These are phyloP conservation scores for Eucalyptus rudis DNA, from an alignment of 345 rosid genomes.

Conservation along the genomic window DNA sequence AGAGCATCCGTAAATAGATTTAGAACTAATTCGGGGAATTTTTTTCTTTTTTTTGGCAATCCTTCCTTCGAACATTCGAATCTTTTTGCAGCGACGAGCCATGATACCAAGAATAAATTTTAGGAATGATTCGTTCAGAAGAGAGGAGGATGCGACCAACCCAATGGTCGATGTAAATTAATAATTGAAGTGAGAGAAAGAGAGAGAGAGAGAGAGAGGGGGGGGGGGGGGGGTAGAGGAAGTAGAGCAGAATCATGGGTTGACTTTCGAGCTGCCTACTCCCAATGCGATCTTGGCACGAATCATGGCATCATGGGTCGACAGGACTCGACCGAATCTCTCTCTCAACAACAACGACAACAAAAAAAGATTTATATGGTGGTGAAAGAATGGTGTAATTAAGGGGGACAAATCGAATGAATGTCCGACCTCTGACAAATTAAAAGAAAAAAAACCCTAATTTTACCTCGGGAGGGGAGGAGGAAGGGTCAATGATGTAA, in stretches of 20 bases:
- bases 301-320: not conserved
- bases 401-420: slow-evolving; percentile 2
- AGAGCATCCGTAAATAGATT: not conserved
- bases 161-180: not conserved
- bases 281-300: not conserved
- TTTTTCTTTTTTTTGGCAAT: not conserved
- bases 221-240: not conserved
- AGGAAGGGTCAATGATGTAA: no score
- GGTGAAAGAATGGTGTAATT: not conserved
- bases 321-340: not conserved
- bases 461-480: no score
- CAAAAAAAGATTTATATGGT: not conserved
- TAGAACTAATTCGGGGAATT: not conserved
- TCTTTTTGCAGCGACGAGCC: not conserved
- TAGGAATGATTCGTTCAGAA: not conserved
- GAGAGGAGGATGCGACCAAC: not conserved
- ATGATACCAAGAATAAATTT: not conserved
- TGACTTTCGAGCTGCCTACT: not conserved
- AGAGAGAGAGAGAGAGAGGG: not conserved
- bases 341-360: not conserved
- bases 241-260: not conserved
- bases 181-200: not conserved
- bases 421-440: not conserved
- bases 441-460: no score
- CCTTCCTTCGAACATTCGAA: not conserved